Base-by-base conservation (phyloP, 2,329 filamentous ascomycete genomes). In the Dryadomyces quercus-mongolicae region DNA sequence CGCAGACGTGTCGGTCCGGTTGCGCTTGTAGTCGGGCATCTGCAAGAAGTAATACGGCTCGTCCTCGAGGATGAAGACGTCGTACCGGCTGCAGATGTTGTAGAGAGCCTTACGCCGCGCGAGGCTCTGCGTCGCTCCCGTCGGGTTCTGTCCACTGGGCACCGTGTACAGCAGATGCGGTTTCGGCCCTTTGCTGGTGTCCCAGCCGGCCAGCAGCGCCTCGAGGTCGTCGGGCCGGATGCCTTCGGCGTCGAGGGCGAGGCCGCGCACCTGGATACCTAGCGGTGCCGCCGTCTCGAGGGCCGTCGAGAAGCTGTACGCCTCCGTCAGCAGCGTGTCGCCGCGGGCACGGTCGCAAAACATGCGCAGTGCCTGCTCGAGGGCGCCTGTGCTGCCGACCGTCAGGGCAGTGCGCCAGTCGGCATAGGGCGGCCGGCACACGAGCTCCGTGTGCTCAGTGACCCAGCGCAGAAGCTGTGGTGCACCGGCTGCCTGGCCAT, bases 21-120 rank as follows among this genome's bases (percentile, higher is more conserved):
- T 70, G 15, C 79, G 76, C 1, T 76, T 76, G 69, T 90, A 92
- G 0, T 85, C 81, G 61, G 87, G 81, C 85, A 90, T 88, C 69
- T 95, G 91, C 40, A 95, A 75, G 71, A 92, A 95, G 70, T 94
- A 95, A 71, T 95, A 95, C 1, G 91, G 91, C 66, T 95, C 91
- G 65, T 95, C 91, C 71, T 96, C 91, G 61, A 95, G 72, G 64
- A 96, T 91, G 71, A 81, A 86, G 44, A 95, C 64, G 64, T 95
- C 87, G 68, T 95, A 88, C 70, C 88, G 89, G 66, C 85, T 84
- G 36, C 85, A 86, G 15, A 95, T 77, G 40, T 74, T 74, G 69
- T 95, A 95, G 48, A 95, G 75, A 21, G 81, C 85, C 59, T 75
- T 74, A 53, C 90, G 76, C 55, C 91, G 76, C 64, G 82, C 73